These are phyloP conservation scores for Sordariomycetes sp. DNA, from an alignment of 2,329 filamentous ascomycete species.

Conservation along the genomic window DNA sequence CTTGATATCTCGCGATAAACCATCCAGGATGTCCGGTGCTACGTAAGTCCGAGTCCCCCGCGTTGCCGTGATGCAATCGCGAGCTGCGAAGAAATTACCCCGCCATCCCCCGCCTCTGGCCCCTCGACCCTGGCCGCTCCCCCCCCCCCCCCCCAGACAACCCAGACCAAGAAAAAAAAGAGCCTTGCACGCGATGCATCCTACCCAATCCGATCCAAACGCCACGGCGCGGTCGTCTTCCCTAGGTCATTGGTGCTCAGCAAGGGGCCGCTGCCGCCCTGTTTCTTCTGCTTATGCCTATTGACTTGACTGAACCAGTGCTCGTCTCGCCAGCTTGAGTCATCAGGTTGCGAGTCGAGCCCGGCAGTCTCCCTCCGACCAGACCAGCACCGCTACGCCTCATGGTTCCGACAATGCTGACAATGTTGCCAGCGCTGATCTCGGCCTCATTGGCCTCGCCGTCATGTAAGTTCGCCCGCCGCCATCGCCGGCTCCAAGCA, in stretches of 20 bases:
- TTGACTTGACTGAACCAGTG: conserved; percentile 29
- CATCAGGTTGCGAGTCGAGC: conserved; percentile 24
- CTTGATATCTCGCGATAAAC: neutral
- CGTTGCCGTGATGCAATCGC: neutral
- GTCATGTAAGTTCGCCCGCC: conserved; percentile 52
- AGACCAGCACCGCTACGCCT: conserved; percentile 9
- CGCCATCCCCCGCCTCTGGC: conserved; percentile 21
- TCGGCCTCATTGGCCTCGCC: conserved; percentile 85
- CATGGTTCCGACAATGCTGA: conserved; percentile 32
- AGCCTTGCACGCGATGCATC: neutral
- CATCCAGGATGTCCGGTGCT: conserved; percentile 47
- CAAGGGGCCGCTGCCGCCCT: neutral
- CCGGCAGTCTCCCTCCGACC: conserved; percentile 7
- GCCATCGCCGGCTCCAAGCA: neutral
- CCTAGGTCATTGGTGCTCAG: neutral
- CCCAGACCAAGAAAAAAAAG: neutral
- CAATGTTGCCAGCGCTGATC: conserved; percentile 58
- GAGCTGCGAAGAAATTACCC: conserved; percentile 5
- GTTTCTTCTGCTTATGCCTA: neutral
- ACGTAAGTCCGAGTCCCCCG: conserved; percentile 41
- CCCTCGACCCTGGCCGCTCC: conserved; percentile 5
- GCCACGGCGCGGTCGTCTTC: neutral
- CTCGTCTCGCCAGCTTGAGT: conserved; percentile 62
- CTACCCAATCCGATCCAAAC: neutral
- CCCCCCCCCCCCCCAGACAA: neutral